Conservation (phyloP, 257 asterid species). For the Petunia axillaris region DNA sequence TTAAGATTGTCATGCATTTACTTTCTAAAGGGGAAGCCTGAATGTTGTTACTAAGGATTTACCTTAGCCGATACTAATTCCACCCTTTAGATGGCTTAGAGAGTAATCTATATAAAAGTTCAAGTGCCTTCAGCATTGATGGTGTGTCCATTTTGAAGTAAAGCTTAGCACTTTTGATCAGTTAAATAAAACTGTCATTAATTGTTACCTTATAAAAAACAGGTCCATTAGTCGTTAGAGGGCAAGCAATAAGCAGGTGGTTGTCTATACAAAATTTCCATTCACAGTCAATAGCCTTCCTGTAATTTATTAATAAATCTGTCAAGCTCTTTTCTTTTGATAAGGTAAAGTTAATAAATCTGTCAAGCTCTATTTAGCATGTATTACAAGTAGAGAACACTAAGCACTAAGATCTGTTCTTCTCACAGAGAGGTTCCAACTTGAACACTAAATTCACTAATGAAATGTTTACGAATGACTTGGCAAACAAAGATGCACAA, state of each 20-base stretch:
- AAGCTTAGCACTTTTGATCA: background rate
- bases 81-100: background rate
- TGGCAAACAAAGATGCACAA: background rate
- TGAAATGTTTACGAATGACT: background rate
- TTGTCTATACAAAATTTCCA: background rate
- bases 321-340: background rate
- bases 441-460: background rate
- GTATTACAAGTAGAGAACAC: conserved; percentile 3
- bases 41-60: background rate
- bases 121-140: background rate
- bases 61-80: background rate
- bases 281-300: conserved; percentile 11
- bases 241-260: background rate
- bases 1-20: background rate
- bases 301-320: background rate
- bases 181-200: background rate
- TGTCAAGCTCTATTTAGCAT: background rate
- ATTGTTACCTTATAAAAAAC: background rate
- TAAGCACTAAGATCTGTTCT: background rate
- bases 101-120: conserved; percentile 17
- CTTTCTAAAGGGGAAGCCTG: background rate
- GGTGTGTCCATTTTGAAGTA: background rate
- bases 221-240: background rate
- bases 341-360: background rate
- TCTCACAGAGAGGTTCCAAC: conserved; percentile 7